Base-by-base conservation (phyloP, 2,329 filamentous ascomycete genomes). In the Proliferodiscus dingleyae region DNA sequence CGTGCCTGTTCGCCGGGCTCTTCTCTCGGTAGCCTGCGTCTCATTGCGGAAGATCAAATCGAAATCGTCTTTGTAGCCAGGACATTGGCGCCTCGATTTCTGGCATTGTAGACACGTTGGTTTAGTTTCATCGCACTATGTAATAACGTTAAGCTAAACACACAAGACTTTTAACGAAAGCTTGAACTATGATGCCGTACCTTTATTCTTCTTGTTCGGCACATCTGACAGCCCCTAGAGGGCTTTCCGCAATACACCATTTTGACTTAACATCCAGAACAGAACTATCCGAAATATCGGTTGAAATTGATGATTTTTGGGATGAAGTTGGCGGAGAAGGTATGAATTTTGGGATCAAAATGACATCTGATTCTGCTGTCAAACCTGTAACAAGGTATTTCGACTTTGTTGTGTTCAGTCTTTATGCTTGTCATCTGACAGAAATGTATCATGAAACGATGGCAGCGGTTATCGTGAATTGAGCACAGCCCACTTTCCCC, bases 1-100 rank as follows among this genome's bases (percentile, higher is more conserved):
- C 33, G 66, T 71, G 57, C 64, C 73, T 28, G 74, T 72, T 57
- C 75, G 80, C 45, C 74, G 73, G 13, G 78, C 81, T 57, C 81
- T 74, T 50, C 76, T 72, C 58, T 81, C 80, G 26, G 82, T 83
- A 1, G 81, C 80, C 54, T 78, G 77, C 22, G 83, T 87, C 66
- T 87, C 83, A 61, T 87, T 83, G 45, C 83, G 79, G 56, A 87
- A 85, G 44, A 87, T 77, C 19, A 87, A 67, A 56, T 87, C 83
- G 55, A 87, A 85, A 53, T 85, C 81, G 59, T 85, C 80, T 61
- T 80, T 80, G 64, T 85, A 85, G 37, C 81, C 81, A 3, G 81
- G 81, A 58, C 81, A 85, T 53, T 75, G 70, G 30, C 80, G 74
- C 46, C 77, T 71, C 29, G 80, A 82, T 57, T 83, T 84, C 52